phyloP scores from a whole-genome alignment of 2,329 filamentous ascomycete species.

The Dendryphion nanum region DNA sequence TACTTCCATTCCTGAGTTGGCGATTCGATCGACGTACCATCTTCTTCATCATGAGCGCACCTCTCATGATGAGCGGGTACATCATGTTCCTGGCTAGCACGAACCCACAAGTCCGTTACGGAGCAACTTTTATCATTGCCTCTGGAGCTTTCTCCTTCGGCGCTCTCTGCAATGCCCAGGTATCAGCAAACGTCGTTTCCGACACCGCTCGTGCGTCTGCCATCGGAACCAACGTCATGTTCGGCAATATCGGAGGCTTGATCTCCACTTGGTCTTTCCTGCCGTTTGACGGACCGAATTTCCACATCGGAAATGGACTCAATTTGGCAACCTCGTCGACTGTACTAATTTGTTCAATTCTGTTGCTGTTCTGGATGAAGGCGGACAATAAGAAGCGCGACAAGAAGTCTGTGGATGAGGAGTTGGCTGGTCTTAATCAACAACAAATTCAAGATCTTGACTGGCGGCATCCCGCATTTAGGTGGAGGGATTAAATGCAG shows the following conservation, averaged over 20 bases:
- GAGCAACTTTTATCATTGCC: conserved; percentile 68
- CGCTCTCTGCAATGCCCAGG: conserved; percentile 65
- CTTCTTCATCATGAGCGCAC: conserved; percentile 60
- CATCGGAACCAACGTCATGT: conserved; percentile 68
- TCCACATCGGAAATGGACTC: conserved; percentile 68
- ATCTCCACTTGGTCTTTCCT: conserved; percentile 66
- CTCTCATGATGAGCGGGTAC: conserved; percentile 67
- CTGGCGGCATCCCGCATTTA: conserved; percentile 59
- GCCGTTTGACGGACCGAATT: conserved; percentile 62
- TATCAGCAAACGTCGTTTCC: conserved; percentile 67
- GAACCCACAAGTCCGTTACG: conserved; percentile 57
- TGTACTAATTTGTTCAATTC: conserved; percentile 53
- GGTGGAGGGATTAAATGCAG: conserved; percentile 53
- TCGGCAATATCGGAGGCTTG: conserved; percentile 70
- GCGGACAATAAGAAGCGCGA: conserved; percentile 61
- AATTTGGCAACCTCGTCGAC: conserved; percentile 63
- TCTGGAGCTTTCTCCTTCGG: conserved; percentile 63
- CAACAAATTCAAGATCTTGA: conserved; percentile 35
- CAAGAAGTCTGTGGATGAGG: conserved; percentile 53
- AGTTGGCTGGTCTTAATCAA: conserved; percentile 51
- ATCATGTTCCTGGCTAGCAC: conserved; percentile 65
- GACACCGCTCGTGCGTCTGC: conserved; percentile 68
- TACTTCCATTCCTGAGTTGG: conserved; percentile 62
- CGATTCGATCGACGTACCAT: conserved; percentile 59
- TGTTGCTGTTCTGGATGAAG: conserved; percentile 60